Base-by-base conservation (phyloP, 2,329 filamentous ascomycete species). In the Trichophyton benhamiae region DNA sequence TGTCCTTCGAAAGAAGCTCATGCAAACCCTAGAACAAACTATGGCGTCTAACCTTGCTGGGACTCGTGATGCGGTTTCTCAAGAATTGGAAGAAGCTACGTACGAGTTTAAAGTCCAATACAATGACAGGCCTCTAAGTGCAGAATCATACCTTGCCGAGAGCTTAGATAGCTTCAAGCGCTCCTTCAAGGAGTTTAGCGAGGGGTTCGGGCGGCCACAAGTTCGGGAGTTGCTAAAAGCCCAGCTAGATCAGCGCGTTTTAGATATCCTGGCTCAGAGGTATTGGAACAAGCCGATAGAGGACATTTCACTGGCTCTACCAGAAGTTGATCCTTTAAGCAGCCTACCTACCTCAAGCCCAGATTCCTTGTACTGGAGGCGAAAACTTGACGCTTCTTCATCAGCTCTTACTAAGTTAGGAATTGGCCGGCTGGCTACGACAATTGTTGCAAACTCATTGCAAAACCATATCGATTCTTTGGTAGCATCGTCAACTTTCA, bases 91-190 rank as follows among this genome's bases (percentile, higher is more conserved):
- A 69, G 94, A 99, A 75, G 91, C 94, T 2, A 92, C 89, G 0
- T 99, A 99, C 71, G 92, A 99, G 74, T 99, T 96, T 80, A 99
- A 99, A 73, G 94, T 99, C 3, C 95, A 99, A 73, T 99, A 99
- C 77, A 99, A 99, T 70, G 94, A 99, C 72, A 86, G 94, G 5
- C 90, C 92, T 1, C 79, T 99, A 41, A 96, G 90, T 58, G 94
- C 94, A 1, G 94, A 99, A 72, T 96, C 92, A 3, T 99, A 99
- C 71, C 82, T 99, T 44, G 94, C 94, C 1, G 94, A 97, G 73
- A 95, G 89, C 66, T 78, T 99, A 2, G 94, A 99, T 73, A 86
- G 87, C 20, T 97, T 99, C 81, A 99, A 99, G 76, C 95, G 97
- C 74, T 89, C 90, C 0, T 99, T 99, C 77, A 96, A 96, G 72